Percentiles rank a stretch among this genome's conserved stretches.
phyloP scores from a whole-genome alignment of 805 yeast species.

The Hyphopichia homilentoma region DNA sequence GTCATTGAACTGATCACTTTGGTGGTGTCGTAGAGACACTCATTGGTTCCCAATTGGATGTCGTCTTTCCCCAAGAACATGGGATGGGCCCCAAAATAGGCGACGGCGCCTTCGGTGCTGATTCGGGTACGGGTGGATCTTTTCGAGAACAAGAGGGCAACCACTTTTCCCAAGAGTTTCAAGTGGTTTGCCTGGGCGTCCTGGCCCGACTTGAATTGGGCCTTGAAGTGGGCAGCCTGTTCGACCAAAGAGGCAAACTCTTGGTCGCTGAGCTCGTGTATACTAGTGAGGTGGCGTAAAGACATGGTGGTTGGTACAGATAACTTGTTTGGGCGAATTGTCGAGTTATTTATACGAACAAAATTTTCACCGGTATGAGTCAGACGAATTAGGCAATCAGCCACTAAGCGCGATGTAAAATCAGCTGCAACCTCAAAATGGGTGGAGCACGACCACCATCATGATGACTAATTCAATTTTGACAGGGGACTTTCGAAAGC shows the following conservation, averaged over 20 bases:
- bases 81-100: constrained; percentile 86
- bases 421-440: too few species aligned
- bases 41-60: constrained; percentile 90
- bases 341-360: neutral
- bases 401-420: constrained; percentile 6
- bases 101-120: constrained; percentile 85
- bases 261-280: constrained; percentile 62
- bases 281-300: constrained; percentile 70
- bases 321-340: neutral
- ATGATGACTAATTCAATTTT: too few species aligned
- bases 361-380: constrained; percentile 3
- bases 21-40: constrained; percentile 80
- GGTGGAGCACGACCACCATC: too few species aligned
- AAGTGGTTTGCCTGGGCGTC: constrained; percentile 28
- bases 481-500: too few species aligned
- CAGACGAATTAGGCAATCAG: constrained; percentile 5
- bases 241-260: constrained; percentile 66
- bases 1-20: constrained; percentile 87
- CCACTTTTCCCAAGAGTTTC: constrained; percentile 67
- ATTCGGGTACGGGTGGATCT: constrained; percentile 90
- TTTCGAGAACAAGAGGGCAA: constrained; percentile 76
- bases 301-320: constrained; percentile 13
- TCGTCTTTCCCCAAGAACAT: constrained; percentile 92
- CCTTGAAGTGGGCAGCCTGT: constrained; percentile 64
- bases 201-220: constrained; percentile 49